phyloP scores from a whole-genome alignment of 768 basidiomycete genomes.

The Amanita brunnescens region DNA sequence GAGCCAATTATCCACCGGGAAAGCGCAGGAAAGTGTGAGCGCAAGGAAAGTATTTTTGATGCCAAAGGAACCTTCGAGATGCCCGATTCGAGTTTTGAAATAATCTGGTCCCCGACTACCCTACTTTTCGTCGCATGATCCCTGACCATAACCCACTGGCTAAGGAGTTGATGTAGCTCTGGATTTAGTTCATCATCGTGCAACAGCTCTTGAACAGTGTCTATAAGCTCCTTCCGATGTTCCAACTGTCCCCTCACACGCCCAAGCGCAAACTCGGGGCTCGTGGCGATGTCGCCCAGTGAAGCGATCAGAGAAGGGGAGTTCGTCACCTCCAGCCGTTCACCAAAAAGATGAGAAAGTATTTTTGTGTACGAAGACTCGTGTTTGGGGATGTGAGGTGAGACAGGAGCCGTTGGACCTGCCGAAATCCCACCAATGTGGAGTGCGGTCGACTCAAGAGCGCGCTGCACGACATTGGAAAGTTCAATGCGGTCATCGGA shows the following conservation, averaged over 20 bases:
- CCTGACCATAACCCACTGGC: constrained; percentile 71
- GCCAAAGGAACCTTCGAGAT: constrained; percentile 34
- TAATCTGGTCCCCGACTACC: constrained; percentile 48
- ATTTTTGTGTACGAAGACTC: constrained; percentile 90
- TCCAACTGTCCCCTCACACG: constrained; percentile 79
- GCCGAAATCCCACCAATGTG: constrained; percentile 20
- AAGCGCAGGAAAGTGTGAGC: constrained; percentile 51
- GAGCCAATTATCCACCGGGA: constrained; percentile 98
- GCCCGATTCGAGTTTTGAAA: constrained; percentile 35
- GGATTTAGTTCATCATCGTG: constrained; percentile 36
- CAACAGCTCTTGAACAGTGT: constrained; percentile 58
- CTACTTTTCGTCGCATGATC: constrained; percentile 62
- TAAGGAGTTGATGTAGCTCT: constrained; percentile 63
- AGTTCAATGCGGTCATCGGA: constrained; percentile 22
- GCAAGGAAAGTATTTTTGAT: constrained; percentile 49
- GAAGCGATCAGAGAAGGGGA: constrained; percentile 63
- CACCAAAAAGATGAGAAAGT: constrained; percentile 69
- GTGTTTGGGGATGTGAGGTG: constrained; percentile 76
- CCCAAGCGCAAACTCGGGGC: constrained; percentile 93
- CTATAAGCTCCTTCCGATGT: constrained; percentile 58
- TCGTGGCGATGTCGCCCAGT: constrained; percentile 71
- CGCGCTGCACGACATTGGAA: constrained; percentile 28
- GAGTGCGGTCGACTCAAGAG: constrained; percentile 38
- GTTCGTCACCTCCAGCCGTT: constrained; percentile 79
- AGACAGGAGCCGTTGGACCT: constrained; percentile 3